phyloP scores from a whole-genome alignment of 768 basidiomycete genomes.

The Symmetrospora coprosmae region DNA sequence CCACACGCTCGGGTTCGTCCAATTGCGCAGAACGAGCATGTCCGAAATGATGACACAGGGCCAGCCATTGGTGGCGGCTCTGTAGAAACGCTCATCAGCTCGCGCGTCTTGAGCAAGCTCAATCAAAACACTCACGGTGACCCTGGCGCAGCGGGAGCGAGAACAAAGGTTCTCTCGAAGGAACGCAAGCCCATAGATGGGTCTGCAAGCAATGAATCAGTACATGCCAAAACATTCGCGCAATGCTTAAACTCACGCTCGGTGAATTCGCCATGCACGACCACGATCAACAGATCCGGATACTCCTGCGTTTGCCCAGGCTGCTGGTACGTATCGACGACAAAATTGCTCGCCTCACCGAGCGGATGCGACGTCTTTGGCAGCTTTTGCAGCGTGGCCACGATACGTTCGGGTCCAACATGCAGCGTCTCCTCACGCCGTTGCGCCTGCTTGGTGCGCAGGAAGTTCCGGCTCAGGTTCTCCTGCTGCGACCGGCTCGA shows the following conservation, averaged over 20 bases:
- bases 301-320: slow-evolving; percentile 34
- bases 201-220: slow-evolving; percentile 39
- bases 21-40: slow-evolving; percentile 65
- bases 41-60: slow-evolving; percentile 80
- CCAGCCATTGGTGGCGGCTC: slow-evolving; percentile 75
- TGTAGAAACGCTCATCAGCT: slow-evolving; percentile 31
- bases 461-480: slow-evolving; percentile 58
- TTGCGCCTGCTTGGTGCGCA: slow-evolving; percentile 28
- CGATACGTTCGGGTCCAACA: slow-evolving; percentile 52
- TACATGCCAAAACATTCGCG: not conserved
- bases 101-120: slow-evolving; percentile 13
- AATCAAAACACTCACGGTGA: slow-evolving; percentile 52
- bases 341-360: slow-evolving; percentile 62
- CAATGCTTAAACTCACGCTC: slow-evolving; percentile 52
- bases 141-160: slow-evolving; percentile 63
- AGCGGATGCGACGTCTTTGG: slow-evolving; percentile 76
- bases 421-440: slow-evolving; percentile 46
- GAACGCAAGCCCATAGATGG: slow-evolving; percentile 68
- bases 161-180: slow-evolving; percentile 81
- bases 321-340: slow-evolving; percentile 64
- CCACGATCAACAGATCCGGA: slow-evolving; percentile 47
- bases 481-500: not conserved
- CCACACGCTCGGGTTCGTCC: slow-evolving; percentile 70
- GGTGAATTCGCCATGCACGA: slow-evolving; percentile 75
- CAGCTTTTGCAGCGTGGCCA: slow-evolving; percentile 49